Percentiles rank a stretch among this genome's conserved stretches.
Evolutionary conservation across 768 basidiomycete species (phyloP).

Genomic region (Pleurotus citrinopileatus): DNA sequence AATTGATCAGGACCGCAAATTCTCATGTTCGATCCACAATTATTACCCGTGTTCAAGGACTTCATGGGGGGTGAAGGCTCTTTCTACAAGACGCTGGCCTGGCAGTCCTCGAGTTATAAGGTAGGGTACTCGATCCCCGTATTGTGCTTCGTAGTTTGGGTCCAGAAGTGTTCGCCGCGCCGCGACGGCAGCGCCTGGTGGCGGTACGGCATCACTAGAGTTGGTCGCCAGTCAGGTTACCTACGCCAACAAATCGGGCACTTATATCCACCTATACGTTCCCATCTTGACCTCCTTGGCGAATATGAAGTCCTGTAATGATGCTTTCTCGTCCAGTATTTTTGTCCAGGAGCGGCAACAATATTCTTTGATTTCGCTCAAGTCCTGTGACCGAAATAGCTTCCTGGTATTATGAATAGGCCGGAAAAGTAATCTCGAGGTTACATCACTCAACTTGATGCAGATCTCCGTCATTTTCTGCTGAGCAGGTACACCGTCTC

Average conservation of each 20-base stretch:
- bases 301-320: conserved; percentile 92
- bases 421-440: neutral
- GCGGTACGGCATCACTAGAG: conserved; percentile 85
- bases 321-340: conserved; percentile 74
- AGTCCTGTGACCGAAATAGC: conserved; percentile 85
- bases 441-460: conserved; percentile 62
- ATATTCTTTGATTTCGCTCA: conserved; percentile 87
- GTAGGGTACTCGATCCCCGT: conserved; percentile 92
- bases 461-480: conserved; percentile 90
- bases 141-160: conserved; percentile 81
- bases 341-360: conserved; percentile 83
- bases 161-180: conserved; percentile 72
- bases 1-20: neutral
- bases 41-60: conserved; percentile 61
- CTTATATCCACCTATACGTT: conserved; percentile 86
- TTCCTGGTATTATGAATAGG: conserved; percentile 47
- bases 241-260: too few relatives aligned
- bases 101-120: conserved; percentile 71
- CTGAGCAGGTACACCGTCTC: conserved; percentile 90
- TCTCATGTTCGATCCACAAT: too few relatives aligned
- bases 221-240: too few relatives aligned
- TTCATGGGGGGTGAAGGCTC: conserved; percentile 72
- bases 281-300: conserved; percentile 94
- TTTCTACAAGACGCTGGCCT: conserved; percentile 65
- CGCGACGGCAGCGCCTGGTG: conserved; percentile 90